These are phyloP conservation scores for Lachnellula suecica DNA, from an alignment of 2,329 filamentous ascomycete genomes.

Conservation along the genomic window DNA sequence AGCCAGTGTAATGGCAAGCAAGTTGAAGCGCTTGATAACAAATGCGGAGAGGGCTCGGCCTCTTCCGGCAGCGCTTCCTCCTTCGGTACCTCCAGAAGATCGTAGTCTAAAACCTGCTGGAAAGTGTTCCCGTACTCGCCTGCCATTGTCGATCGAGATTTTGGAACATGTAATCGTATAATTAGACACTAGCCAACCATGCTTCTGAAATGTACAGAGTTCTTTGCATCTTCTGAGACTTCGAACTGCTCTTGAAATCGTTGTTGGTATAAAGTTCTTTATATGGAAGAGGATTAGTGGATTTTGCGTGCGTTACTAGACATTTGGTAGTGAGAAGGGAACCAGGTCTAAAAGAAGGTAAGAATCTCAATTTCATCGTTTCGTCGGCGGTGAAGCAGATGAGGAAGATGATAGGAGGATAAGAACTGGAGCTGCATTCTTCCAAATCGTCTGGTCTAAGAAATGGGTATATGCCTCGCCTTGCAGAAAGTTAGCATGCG, in stretches of 20 bases:
- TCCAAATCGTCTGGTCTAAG: neutral
- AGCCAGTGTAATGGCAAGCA: slow-evolving; percentile 18
- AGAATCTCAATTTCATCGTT: slow-evolving; percentile 11
- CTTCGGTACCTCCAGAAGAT: slow-evolving; percentile 21
- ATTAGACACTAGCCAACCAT: neutral
- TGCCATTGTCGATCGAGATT: neutral
- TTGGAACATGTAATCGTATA: slow-evolving; percentile 4
- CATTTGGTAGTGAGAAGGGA: slow-evolving; percentile 15
- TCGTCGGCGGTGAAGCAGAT: slow-evolving; percentile 21
- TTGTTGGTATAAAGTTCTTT: neutral
- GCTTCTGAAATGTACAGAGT: neutral
- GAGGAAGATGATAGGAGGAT: slow-evolving; percentile 12
- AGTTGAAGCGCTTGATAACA: slow-evolving; percentile 15
- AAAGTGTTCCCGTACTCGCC: slow-evolving; percentile 8
- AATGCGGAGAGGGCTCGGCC: slow-evolving; percentile 14
- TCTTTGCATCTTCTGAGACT: neutral
- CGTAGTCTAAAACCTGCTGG: neutral
- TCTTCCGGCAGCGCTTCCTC: slow-evolving; percentile 19
- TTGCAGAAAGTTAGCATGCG: neutral
- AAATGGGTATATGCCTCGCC: neutral
- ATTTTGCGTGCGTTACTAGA: slow-evolving; percentile 11
- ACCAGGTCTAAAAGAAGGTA: slow-evolving; percentile 13
- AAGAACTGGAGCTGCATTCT: neutral
- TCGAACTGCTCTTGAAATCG: neutral
- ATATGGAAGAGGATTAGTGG: slow-evolving; percentile 3